A percentile compares a stretch with the other conserved stretches of the same genome.
Evolutionary conservation across 345 rosid genomes (phyloP).

Genomic region (Sonneratia alba): DNA sequence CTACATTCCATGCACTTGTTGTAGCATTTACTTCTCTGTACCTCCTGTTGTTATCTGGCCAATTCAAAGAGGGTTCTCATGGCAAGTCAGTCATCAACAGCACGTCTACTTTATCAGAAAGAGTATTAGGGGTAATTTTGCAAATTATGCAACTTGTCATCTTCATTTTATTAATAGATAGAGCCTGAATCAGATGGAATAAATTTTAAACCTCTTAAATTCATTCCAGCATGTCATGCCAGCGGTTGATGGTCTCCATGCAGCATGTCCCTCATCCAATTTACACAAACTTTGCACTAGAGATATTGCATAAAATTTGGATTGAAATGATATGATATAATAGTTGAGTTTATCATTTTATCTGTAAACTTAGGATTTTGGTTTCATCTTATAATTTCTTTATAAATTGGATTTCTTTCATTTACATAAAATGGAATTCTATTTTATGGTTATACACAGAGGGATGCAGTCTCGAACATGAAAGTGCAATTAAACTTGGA

Average conservation of each 20-base stretch:
- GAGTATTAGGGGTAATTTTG: slow-evolving; percentile 57
- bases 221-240: background rate
- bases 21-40: slow-evolving; percentile 55
- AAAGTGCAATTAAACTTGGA: background rate
- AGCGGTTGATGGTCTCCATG: background rate
- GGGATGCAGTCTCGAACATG: background rate
- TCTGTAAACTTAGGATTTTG: background rate
- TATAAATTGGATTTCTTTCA: background rate
- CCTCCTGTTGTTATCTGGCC: slow-evolving; percentile 47
- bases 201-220: background rate
- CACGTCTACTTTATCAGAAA: slow-evolving; percentile 42
- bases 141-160: background rate
- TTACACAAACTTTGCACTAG: background rate
- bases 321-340: background rate
- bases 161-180: slow-evolving; percentile 1
- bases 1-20: slow-evolving; percentile 70
- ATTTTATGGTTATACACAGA: background rate
- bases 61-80: slow-evolving; percentile 42
- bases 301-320: background rate
- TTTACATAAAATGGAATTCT: background rate
- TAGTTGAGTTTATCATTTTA: background rate
- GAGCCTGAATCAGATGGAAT: background rate
- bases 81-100: slow-evolving; percentile 44
- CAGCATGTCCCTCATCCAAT: background rate
- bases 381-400: background rate